Percentiles rank a stretch among this genome's conserved stretches.
Evolutionary conservation across 805 yeast genomes (phyloP).

Genomic region (Candida sakaeoensis): DNA sequence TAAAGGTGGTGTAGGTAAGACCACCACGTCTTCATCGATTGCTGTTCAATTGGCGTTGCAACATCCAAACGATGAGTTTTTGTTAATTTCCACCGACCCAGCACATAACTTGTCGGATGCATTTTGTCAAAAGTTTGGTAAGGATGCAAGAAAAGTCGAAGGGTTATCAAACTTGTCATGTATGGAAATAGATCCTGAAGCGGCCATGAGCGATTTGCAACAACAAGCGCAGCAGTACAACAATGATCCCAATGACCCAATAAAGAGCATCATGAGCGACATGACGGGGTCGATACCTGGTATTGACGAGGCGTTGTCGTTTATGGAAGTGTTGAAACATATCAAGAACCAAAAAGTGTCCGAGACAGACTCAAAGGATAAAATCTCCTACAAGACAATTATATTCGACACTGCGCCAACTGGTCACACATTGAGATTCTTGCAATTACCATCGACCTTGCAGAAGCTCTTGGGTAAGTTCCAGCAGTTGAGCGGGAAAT

Average conservation of each 20-base stretch:
- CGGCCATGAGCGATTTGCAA: constrained; percentile 83
- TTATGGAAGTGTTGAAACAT: constrained; percentile 97
- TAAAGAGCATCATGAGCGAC: constrained; percentile 76
- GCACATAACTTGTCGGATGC: constrained; percentile 98
- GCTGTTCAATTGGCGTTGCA: constrained; percentile 88
- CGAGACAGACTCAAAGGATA: constrained; percentile 18
- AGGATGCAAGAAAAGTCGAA: constrained; percentile 91
- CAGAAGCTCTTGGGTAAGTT: constrained; percentile 85
- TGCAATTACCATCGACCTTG: constrained; percentile 90
- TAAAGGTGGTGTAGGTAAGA: constrained; percentile 99
- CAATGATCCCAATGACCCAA: constrained; percentile 58
- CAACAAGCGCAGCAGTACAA: constrained; percentile 55
- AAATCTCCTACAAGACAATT: constrained; percentile 66
- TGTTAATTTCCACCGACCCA: constrained; percentile 94
- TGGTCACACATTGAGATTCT: constrained; percentile 93
- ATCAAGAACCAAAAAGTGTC: constrained; percentile 64
- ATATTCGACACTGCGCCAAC: constrained; percentile 99
- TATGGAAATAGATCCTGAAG: constrained; percentile 98
- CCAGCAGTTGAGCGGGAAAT: constrained; percentile 76
- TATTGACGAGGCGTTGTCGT: constrained; percentile 95
- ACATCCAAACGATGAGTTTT: constrained; percentile 75
- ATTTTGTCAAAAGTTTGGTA: constrained; percentile 96
- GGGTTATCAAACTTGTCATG: constrained; percentile 87
- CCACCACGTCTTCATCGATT: constrained; percentile 93
- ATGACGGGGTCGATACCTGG: constrained; percentile 96